Conservation (phyloP, 2,329 filamentous ascomycete genomes). For the Colletotrichum neosansevieriae region DNA sequence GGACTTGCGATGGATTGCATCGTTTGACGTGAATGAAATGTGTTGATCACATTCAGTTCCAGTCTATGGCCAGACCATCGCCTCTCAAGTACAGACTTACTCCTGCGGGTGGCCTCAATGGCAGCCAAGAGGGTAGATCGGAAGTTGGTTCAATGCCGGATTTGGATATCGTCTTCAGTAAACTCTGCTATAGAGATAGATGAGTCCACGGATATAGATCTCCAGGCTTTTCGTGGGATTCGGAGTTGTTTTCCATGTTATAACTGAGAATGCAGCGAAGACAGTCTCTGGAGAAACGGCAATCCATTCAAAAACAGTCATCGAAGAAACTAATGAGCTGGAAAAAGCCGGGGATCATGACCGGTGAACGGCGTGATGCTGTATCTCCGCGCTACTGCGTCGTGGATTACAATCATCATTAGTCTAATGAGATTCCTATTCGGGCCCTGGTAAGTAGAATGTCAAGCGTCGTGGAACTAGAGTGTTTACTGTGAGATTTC, state of each 20-base stretch:
- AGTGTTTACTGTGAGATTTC: not conserved
- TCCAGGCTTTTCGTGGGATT: no score
- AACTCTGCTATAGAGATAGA: not conserved
- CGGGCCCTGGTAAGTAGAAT: not conserved
- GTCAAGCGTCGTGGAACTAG: not conserved
- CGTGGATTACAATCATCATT: no score
- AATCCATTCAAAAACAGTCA: no score
- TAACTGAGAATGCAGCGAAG: no score
- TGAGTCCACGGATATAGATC: no score
- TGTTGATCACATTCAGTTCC: not conserved
- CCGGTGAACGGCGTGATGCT: no score
- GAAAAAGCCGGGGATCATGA: no score
- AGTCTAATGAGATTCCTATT: not conserved
- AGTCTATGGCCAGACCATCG: not conserved
- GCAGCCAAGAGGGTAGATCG: not conserved
- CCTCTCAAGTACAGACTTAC: conserved; percentile 17
- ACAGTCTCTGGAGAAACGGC: no score
- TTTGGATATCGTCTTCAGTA: conserved; percentile 13
- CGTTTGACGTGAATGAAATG: not conserved
- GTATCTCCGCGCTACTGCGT: no score
- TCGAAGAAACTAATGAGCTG: no score
- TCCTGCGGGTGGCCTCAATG: not conserved
- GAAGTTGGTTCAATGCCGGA: no score
- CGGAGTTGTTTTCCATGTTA: no score
- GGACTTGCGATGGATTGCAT: conserved; percentile 1